phyloP scores from a whole-genome alignment of 1,284 basidiomycete genomes.

The Schizopora paradoxa region DNA sequence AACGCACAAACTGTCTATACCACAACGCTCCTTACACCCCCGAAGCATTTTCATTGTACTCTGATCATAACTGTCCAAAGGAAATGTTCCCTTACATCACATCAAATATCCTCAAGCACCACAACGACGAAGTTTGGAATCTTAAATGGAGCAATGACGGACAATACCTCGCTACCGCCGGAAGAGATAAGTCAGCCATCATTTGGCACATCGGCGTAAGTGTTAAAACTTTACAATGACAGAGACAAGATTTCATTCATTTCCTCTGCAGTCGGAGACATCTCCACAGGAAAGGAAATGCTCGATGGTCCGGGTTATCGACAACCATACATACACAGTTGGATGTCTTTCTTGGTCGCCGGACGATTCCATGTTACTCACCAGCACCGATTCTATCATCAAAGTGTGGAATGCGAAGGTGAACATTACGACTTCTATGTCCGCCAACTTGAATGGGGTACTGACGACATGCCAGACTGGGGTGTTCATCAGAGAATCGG shows the following conservation, averaged over 20 bases:
- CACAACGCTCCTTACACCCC: slow-evolving; percentile 63
- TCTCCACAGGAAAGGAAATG: slow-evolving; percentile 54
- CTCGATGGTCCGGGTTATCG: slow-evolving; percentile 51
- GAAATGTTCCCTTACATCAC: slow-evolving; percentile 81
- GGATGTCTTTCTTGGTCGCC: slow-evolving; percentile 87
- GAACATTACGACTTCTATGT: slow-evolving; percentile 37
- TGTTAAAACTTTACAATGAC: slow-evolving; percentile 19
- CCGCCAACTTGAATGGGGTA: slow-evolving; percentile 85
- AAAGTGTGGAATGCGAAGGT: slow-evolving; percentile 88
- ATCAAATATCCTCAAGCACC: slow-evolving; percentile 79
- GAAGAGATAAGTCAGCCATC: slow-evolving; percentile 82
- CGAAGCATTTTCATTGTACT: slow-evolving; percentile 74
- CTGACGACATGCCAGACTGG: slow-evolving; percentile 65
- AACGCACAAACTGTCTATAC: slow-evolving; percentile 75
- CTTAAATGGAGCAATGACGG: slow-evolving; percentile 94
- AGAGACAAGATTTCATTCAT: background rate
- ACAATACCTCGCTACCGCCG: slow-evolving; percentile 77
- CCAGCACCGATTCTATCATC: slow-evolving; percentile 73
- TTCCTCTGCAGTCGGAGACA: slow-evolving; percentile 37
- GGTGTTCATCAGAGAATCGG: slow-evolving; percentile 55
- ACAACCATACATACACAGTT: slow-evolving; percentile 74
- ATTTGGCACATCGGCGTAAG: slow-evolving; percentile 84
- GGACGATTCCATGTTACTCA: slow-evolving; percentile 78
- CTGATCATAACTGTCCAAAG: slow-evolving; percentile 80
- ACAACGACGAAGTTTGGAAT: slow-evolving; percentile 94